A percentile compares a stretch with the other conserved stretches of the same genome.
phyloP scores from a whole-genome alignment of 495 filamentous ascomycete species.

The Penicillium atrosanguineum region DNA sequence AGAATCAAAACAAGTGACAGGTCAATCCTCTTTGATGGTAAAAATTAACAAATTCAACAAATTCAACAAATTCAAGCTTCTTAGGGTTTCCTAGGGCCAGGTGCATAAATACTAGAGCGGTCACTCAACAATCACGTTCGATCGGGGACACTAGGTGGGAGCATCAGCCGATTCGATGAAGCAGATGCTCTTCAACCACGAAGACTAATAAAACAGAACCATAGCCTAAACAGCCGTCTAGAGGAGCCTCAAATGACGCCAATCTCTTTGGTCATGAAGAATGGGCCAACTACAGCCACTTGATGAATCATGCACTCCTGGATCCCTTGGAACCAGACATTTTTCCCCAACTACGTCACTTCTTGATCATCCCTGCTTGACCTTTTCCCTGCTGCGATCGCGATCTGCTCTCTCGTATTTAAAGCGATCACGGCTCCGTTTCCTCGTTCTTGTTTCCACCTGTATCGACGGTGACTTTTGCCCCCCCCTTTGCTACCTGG shows the following conservation, averaged over 20 bases:
- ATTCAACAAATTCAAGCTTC: too few relatives aligned
- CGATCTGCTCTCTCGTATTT: constrained; percentile 15
- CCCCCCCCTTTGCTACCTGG: not conserved
- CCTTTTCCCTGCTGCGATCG: constrained; percentile 12
- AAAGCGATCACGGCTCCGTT: constrained; percentile 4
- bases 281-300: constrained; percentile 3
- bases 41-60: too few relatives aligned
- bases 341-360: constrained; percentile 44
- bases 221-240: not conserved
- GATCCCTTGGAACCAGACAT: constrained; percentile 11
- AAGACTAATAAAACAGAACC: not conserved
- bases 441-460: constrained; percentile 4
- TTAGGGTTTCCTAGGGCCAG: not conserved
- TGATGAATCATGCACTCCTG: constrained; percentile 30
- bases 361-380: constrained; percentile 33
- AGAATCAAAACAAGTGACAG: not conserved
- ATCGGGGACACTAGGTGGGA: not conserved
- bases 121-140: not conserved
- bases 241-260: constrained; percentile 11
- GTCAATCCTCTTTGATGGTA: not conserved
- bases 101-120: not conserved
- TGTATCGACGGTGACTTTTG: not conserved
- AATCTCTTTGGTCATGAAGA: constrained; percentile 4
- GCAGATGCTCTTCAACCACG: not conserved
- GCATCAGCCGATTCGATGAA: not conserved